Conservation (phyloP, 345 rosid genomes). For the Bruguiera sexangula region DNA sequence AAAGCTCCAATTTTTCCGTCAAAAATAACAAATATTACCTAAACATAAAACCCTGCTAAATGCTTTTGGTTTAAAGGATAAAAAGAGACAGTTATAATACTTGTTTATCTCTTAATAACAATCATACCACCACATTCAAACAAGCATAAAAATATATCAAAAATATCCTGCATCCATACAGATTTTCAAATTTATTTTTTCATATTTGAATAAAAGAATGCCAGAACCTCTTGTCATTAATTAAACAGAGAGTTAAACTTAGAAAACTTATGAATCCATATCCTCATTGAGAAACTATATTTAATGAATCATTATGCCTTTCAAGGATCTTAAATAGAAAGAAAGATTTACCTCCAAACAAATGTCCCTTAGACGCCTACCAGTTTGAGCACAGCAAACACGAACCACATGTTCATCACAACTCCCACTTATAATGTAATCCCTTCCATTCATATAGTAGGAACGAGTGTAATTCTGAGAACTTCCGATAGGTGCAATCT, state of each 20-base stretch:
- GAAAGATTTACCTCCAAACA: conserved; percentile 67
- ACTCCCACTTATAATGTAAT: conserved; percentile 88
- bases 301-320: not conserved
- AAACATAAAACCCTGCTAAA: no score
- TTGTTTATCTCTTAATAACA: not conserved
- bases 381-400: conserved; percentile 95
- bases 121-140: not conserved
- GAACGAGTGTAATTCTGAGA: conserved; percentile 89
- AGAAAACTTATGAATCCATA: not conserved
- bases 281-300: not conserved
- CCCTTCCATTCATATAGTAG: conserved; percentile 90
- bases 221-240: not conserved
- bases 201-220: not conserved
- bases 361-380: conserved; percentile 90
- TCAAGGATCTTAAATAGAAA: not conserved
- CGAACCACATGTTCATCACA: conserved; percentile 87
- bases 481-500: conserved; percentile 69
- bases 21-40: not conserved
- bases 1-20: not conserved
- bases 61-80: not conserved
- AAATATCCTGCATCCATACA: not conserved
- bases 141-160: no score
- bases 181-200: not conserved
- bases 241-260: not conserved
- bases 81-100: not conserved